A percentile compares a stretch with the other conserved stretches of the same genome.
Evolutionary conservation across 2,329 filamentous ascomycete genomes (phyloP).

Genomic region (Biscogniauxia sp.): DNA sequence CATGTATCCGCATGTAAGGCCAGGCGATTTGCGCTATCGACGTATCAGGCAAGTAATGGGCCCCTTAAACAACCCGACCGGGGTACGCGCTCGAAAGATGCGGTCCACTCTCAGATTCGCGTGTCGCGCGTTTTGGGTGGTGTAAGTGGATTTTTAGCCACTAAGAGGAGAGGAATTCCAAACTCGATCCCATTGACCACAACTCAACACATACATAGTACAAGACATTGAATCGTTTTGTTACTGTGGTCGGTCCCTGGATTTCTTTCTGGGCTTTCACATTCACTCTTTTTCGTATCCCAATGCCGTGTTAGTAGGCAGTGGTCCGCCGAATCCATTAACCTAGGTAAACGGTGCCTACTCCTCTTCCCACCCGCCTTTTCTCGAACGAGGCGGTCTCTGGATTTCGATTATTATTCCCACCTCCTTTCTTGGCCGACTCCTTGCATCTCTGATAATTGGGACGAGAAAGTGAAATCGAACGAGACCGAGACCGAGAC

Average conservation of each 20-base stretch:
- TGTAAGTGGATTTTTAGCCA: conserved; percentile 19
- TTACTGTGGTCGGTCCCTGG: background rate
- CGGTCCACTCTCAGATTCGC: background rate
- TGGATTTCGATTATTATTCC: no score
- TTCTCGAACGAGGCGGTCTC: no score
- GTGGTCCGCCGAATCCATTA: background rate
- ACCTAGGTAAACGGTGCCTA: no score
- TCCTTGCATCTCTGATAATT: no score
- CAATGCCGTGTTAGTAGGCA: conserved; percentile 1
- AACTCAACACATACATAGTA: background rate
- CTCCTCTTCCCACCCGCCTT: background rate
- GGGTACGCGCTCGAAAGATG: conserved; percentile 26
- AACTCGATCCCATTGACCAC: background rate
- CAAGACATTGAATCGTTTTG: background rate
- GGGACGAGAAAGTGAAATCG: no score
- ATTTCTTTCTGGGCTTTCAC: no score
- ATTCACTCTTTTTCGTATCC: background rate
- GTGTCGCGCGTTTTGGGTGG: conserved; percentile 18
- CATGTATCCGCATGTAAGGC: background rate
- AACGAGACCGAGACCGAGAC: no score
- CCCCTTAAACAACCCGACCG: conserved; percentile 4
- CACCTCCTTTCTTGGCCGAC: no score
- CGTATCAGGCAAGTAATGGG: background rate
- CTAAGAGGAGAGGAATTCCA: background rate
- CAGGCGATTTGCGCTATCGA: background rate